Evolutionary conservation across 2,329 filamentous ascomycete species (phyloP).

Genomic region (Hymenoscyphus occultus): DNA sequence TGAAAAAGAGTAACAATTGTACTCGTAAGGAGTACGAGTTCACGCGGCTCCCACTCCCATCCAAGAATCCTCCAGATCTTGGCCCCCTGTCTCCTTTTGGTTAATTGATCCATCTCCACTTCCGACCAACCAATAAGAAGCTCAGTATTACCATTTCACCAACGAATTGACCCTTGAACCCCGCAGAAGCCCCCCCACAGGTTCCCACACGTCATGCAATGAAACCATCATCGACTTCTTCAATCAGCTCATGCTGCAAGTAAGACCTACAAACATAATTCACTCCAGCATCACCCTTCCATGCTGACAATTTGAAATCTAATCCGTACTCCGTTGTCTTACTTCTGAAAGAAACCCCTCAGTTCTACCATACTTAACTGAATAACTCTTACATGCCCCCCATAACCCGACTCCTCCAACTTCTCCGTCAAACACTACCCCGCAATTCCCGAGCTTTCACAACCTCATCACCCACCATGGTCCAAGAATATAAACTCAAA

Average conservation of each 20-base stretch:
- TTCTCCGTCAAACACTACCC: constrained; percentile 18
- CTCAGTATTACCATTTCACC: background rate
- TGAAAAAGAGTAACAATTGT: no score
- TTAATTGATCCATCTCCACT: background rate
- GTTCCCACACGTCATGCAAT: constrained; percentile 1
- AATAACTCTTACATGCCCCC: constrained; percentile 14
- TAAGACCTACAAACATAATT: background rate
- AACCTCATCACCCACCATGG: constrained; percentile 33
- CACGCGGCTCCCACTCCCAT: constrained; percentile 3
- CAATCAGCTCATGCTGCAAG: background rate
- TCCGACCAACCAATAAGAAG: background rate
- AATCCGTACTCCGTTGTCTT: background rate
- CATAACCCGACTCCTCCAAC: constrained; percentile 18
- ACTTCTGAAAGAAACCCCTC: background rate
- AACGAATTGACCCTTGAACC: background rate
- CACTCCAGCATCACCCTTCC: background rate
- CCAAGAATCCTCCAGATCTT: background rate
- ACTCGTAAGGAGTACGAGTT: no score
- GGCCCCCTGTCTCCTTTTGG: background rate
- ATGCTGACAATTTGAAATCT: background rate
- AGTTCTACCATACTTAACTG: background rate
- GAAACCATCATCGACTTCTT: constrained; percentile 2
- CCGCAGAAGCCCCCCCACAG: background rate
- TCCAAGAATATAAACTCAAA: constrained; percentile 68
- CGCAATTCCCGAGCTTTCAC: constrained; percentile 21